These are phyloP conservation scores for Trichoderma koningiopsis DNA, from an alignment of 2,329 filamentous ascomycete species.

Conservation along the genomic window DNA sequence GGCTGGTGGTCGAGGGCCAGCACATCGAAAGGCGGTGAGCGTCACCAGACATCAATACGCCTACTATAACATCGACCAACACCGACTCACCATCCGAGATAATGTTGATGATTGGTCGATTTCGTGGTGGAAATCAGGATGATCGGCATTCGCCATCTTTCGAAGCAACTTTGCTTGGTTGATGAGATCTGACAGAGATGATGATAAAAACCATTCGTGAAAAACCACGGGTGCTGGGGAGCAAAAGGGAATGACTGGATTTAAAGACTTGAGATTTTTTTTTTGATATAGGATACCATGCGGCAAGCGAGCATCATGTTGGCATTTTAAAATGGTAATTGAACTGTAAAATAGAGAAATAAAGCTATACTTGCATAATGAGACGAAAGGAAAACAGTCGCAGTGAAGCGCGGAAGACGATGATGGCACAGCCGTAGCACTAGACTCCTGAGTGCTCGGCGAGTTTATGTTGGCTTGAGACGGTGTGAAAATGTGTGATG, in stretches of 20 bases:
- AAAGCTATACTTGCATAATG: conserved; percentile 17
- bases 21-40: conserved; percentile 66
- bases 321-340: conserved; percentile 2
- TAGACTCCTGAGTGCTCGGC: conserved; percentile 8
- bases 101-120: conserved; percentile 66
- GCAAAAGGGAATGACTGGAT: conserved; percentile 14
- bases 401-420: background rate
- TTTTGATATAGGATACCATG: conserved; percentile 5
- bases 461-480: background rate
- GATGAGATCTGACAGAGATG: background rate
- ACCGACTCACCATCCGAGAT: conserved; percentile 69
- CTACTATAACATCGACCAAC: conserved; percentile 71
- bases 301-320: conserved; percentile 17
- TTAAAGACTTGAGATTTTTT: background rate
- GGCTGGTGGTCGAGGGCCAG: conserved; percentile 60
- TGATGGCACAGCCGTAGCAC: background rate
- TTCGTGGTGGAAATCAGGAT: conserved; percentile 51
- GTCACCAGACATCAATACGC: conserved; percentile 63
- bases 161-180: conserved; percentile 24
- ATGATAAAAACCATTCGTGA: background rate
- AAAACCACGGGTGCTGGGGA: conserved; percentile 5
- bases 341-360: conserved; percentile 21
- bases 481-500: background rate
- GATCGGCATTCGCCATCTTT: background rate
- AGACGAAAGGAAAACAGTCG: background rate